Evolutionary conservation across 208 protist species (phyloP), one percentile per base, ranked within the genome.

Genomic region (Vickermania ingenoplastis): DNA sequence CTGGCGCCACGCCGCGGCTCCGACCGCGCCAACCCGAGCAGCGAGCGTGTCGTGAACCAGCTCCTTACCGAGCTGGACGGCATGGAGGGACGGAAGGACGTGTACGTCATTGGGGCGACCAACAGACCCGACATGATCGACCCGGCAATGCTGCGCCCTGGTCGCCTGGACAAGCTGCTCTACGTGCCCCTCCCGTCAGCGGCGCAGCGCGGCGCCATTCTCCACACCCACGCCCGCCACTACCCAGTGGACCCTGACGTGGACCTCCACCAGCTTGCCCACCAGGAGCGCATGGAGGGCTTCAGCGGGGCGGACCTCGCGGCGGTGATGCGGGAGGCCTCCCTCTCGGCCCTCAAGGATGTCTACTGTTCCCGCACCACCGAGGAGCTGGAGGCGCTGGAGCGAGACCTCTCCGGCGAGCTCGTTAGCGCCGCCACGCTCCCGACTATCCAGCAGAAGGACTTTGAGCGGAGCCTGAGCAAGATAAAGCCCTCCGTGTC

Each of bases 61-160:
- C 81, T 99, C 3, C 84, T 99, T 0, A 99, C 98, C 1, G 98
- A 99, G 75, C 86, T 99, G 84, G 98, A 99, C 79, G 98, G 98
- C n/a, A 68, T 99, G 1, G 96, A 99, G 36, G 84, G 81, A 0
- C 78, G 96, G 11, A 79, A 89, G 48, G 77, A 96, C 17, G 95
- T 99, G 1, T 99, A 97, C 71, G 91, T 99, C 25, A 98, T 99
- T 67, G 98, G 86, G 2, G 98, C 98, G 0, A 99, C 98, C 4
- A 99, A 99, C 72, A 78, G 98, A 25, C 97, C 97, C 0, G 97
- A 99, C 64, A 97, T 99, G 70, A 98, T 99, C 67, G 98, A 99
- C 67, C 79, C 91, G 17, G 98, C 97, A 5, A 98, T 99, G 86
- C 74, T 99, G n/a, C 85, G 98, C 22, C 97, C 98, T 1, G 98